Base-by-base conservation (phyloP, 768 basidiomycete genomes). In the Trametopsis cervina region DNA sequence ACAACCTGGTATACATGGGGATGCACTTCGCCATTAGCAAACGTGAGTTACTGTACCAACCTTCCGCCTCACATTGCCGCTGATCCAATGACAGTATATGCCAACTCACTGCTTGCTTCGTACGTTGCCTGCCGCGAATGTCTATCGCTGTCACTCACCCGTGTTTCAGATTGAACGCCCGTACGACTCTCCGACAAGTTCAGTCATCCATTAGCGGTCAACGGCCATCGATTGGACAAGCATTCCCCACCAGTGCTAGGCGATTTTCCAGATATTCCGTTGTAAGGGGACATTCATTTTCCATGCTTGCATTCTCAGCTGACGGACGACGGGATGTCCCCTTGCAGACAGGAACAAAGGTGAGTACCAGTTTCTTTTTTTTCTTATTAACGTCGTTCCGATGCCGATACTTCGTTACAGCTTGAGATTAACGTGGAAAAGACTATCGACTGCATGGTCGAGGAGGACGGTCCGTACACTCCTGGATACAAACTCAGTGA, bases 1-100 rank as follows among this genome's bases (percentile, higher is more conserved):
- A 60, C 46, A 60, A 53, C 38, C 54, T 62, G 11, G 50, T 62
- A 18, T 63, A 59, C 51, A 54, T 62, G 47, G 62, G 54, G 12
- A 50, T 60, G 4, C 62, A 63, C 47, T 62, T 60, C 45, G 54
- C 58, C 27, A 59, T 64, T 49, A 57, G 59, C 47, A 62, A 61
- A 51, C 53, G 60, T 60, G 48, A 49, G 58, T 58, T n/a, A n/a
- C n/a, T n/a, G n/a, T n/a, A n/a, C n/a, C n/a, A n/a, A n/a, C n/a
- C n/a, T n/a, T n/a, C n/a, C n/a, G n/a, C n/a, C 20, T 54, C 39
- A 45, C 43, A 22, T 43, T 42, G 20, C 5, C 37, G 12, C 42
- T 40, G 10, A 9, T 22, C 37, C 4, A 17, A n/a, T 38, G 25
- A 20, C 54, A 61, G 61, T 61, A 12, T 61, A 63, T 38, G 62